Evolutionary conservation across 306 rosid genomes (phyloP), one percentile per base, ranked within the genome.

Genomic region (Sicyos baderoa): DNA sequence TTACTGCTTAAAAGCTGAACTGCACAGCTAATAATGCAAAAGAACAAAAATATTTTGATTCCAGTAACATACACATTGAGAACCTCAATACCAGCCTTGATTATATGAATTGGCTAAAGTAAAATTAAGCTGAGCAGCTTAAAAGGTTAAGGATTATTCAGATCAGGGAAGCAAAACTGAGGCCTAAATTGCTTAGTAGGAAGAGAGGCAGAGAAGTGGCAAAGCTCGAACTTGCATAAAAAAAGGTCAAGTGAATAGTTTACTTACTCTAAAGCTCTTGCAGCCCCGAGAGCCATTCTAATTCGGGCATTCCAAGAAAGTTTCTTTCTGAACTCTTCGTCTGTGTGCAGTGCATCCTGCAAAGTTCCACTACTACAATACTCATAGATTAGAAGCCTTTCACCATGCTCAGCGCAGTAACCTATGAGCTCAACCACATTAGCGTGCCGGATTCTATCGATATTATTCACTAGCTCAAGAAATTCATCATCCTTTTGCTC

Each of bases 191-290:
- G 12, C 71, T 65, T 23, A 11, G 5, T 25, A 68, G 35, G 45
- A 44, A 69, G 50, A 32, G 10, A 9, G 35, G 61, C 2, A 50
- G 19, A 5, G n/a, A 22, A 5, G 55, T 27, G 48, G n/a, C 4
- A 44, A 21, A 72, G 11, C 25, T 56, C 25, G 47, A 22, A 72
- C 35, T 22, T 25, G 29, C 51, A 72, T 42, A 55, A 51, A 42
- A 59, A 59, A 55, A 67, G 48, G 62, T 77, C 44, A 45, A 11
- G 15, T 57, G 67, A 56, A 27, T 70, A 54, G 35, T 51, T 72
- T 74, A 88, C 97, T 88, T 85, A 94, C 99, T 90, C 97, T 52
- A 94, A 83, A 54, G 97, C 99, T 83, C 97, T 88, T 72, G 99
- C 97, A 59, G 97, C 90, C 52, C 87, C 99, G 50, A 94, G 97